phyloP scores from a whole-genome alignment of 2,329 filamentous ascomycete species.

The Phaeosphaeriaceae sp. region DNA sequence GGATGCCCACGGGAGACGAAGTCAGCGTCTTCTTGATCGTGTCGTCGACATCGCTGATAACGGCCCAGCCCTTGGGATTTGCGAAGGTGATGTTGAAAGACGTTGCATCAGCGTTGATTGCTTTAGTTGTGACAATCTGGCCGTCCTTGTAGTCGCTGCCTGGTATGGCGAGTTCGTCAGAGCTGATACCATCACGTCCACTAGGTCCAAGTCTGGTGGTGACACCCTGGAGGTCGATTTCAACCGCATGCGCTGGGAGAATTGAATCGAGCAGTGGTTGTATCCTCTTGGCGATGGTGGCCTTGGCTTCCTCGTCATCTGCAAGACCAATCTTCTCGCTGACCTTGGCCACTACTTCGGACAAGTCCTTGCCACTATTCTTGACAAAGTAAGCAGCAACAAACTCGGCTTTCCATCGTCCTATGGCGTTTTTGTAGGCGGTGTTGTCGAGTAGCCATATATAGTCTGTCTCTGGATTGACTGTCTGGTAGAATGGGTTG shows the following conservation, averaged over 20 bases:
- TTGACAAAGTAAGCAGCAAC: slow-evolving; percentile 82
- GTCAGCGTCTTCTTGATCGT: slow-evolving; percentile 93
- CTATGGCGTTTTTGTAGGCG: slow-evolving; percentile 67
- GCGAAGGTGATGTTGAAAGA: slow-evolving; percentile 77
- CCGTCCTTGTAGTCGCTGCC: slow-evolving; percentile 52
- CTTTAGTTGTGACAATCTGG: slow-evolving; percentile 37
- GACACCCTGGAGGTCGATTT: slow-evolving; percentile 63
- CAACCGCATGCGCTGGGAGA: slow-evolving; percentile 71
- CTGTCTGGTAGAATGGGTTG: slow-evolving; percentile 49
- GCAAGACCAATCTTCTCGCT: slow-evolving; percentile 72
- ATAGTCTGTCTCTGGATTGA: slow-evolving; percentile 70
- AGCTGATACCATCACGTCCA: slow-evolving; percentile 74
- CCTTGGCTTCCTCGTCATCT: slow-evolving; percentile 57
- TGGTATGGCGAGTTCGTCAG: slow-evolving; percentile 61
- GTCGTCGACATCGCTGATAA: slow-evolving; percentile 92
- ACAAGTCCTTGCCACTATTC: slow-evolving; percentile 70
- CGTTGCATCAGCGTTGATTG: slow-evolving; percentile 48
- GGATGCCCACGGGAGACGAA: slow-evolving; percentile 77
- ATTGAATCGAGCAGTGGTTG: slow-evolving; percentile 81
- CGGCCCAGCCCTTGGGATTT: slow-evolving; percentile 78
- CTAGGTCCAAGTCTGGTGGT: slow-evolving; percentile 67
- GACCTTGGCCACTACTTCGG: slow-evolving; percentile 73
- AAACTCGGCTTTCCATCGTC: slow-evolving; percentile 80
- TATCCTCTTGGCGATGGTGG: slow-evolving; percentile 71
- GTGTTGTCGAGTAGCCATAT: slow-evolving; percentile 94